Conservation (phyloP, 768 basidiomycete species). For the Boletellus ananas region DNA sequence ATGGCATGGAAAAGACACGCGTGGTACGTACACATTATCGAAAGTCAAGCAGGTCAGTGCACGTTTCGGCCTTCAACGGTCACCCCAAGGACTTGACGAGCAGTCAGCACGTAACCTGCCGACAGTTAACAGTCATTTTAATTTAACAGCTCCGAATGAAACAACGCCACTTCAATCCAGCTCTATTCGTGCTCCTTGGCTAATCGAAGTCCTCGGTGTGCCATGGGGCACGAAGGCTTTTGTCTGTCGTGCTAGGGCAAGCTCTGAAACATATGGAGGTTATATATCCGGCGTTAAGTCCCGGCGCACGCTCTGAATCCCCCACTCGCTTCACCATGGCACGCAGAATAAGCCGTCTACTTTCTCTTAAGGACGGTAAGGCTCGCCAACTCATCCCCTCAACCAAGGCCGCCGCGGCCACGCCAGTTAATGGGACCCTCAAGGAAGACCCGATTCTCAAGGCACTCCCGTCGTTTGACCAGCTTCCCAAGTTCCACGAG, state of each 20-base stretch:
- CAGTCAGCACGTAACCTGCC: too few species aligned
- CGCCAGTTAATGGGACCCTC: neutral
- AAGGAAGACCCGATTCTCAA: constrained; percentile 9
- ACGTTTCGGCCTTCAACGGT: too few species aligned
- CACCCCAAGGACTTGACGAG: too few species aligned
- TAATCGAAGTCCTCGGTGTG: neutral
- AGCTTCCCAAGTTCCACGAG: constrained; percentile 40
- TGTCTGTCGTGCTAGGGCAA: neutral
- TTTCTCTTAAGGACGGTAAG: constrained; percentile 6
- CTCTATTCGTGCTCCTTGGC: too few species aligned
- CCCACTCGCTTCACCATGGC: neutral
- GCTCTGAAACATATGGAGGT: neutral
- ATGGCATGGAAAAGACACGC: too few species aligned
- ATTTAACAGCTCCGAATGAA: too few species aligned
- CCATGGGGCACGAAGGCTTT: neutral
- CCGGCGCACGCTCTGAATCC: neutral
- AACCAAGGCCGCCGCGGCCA: neutral
- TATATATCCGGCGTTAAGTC: constrained; percentile 2
- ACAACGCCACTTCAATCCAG: too few species aligned
- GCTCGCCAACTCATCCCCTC: neutral
- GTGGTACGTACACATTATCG: too few species aligned
- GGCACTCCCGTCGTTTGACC: constrained; percentile 44
- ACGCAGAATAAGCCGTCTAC: constrained; percentile 10
- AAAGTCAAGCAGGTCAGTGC: too few species aligned
- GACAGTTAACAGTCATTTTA: too few species aligned